Percentiles rank a stretch among this genome's conserved stretches.
phyloP scores from a whole-genome alignment of 495 filamentous ascomycete genomes.

The Pyrenopolyporus hunteri region DNA sequence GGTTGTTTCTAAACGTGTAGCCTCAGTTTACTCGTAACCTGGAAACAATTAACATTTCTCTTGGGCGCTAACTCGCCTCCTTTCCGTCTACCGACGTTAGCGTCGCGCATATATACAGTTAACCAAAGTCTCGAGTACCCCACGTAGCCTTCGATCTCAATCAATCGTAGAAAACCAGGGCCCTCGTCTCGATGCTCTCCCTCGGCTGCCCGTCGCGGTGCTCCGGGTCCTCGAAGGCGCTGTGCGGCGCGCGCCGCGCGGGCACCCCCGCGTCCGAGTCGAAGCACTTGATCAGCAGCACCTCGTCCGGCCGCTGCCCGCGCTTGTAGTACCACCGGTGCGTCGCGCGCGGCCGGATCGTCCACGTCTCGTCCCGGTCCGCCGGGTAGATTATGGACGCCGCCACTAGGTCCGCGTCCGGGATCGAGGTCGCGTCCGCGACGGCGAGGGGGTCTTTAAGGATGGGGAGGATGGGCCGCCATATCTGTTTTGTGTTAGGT shows the following conservation, averaged over 20 bases:
- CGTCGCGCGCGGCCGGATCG: conserved; percentile 59
- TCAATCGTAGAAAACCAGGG: conserved; percentile 57
- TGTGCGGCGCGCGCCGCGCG: conserved; percentile 66
- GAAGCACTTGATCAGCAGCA: conserved; percentile 71
- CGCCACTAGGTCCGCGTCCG: conserved; percentile 67
- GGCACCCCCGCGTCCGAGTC: conserved; percentile 63
- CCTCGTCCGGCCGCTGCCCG: conserved; percentile 62
- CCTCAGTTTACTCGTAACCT: too few species aligned
- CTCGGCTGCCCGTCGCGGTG: conserved; percentile 49
- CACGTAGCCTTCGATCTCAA: not conserved
- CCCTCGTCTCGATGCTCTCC: conserved; percentile 69
- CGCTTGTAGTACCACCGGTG: conserved; percentile 79
- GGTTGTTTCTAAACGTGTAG: not conserved
- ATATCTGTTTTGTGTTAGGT: conserved; percentile 45
- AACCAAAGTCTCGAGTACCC: not conserved
- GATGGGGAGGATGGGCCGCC: conserved; percentile 70
- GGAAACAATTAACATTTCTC: too few species aligned
- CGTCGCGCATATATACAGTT: not conserved
- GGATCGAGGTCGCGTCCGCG: conserved; percentile 63
- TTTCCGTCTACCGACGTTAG: not conserved
- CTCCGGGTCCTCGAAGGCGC: conserved; percentile 63
- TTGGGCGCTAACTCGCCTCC: not conserved
- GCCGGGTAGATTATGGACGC: conserved; percentile 71
- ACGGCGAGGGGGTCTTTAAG: conserved; percentile 66
- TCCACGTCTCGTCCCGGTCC: conserved; percentile 73